Evolutionary conservation across 805 yeast species (phyloP).

Genomic region (Schizosaccharomyces osmophilus): DNA sequence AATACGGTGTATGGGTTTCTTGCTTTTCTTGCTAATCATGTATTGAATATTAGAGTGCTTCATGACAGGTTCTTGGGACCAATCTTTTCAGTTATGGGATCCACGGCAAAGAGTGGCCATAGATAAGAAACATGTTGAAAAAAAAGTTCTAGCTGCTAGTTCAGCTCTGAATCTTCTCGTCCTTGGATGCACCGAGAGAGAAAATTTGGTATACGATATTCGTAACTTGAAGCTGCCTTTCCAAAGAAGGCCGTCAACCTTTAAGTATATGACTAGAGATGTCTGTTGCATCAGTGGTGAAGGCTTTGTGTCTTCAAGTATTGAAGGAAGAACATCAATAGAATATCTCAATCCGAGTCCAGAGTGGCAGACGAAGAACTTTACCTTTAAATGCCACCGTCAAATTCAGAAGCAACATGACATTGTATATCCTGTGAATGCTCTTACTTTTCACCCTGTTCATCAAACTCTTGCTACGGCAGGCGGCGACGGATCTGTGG

Average conservation of each 20-base stretch:
- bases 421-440: constrained; percentile 28
- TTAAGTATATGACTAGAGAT: constrained; percentile 39
- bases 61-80: constrained; percentile 42
- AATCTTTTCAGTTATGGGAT: constrained; percentile 25
- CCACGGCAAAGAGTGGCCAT: constrained; percentile 10
- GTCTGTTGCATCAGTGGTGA: constrained; percentile 24
- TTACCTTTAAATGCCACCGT: constrained; percentile 68
- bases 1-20: not conserved
- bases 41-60: constrained; percentile 13
- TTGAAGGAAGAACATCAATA: constrained; percentile 65
- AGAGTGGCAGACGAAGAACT: constrained; percentile 21
- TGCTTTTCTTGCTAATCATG: not conserved
- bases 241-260: constrained; percentile 34
- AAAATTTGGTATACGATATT: constrained; percentile 32
- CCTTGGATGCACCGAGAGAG: constrained; percentile 29
- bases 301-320: constrained; percentile 31
- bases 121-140: constrained; percentile 13
- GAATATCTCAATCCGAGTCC: constrained; percentile 35
- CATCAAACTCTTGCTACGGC: constrained; percentile 23
- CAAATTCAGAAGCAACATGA: constrained; percentile 20
- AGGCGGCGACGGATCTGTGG: constrained; percentile 27
- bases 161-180: constrained; percentile 22
- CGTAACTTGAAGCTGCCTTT: constrained; percentile 23
- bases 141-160: constrained; percentile 43
- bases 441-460: constrained; percentile 20